Evolutionary conservation across 805 yeast species (phyloP).

Genomic region (Zygotorulaspora florentina): DNA sequence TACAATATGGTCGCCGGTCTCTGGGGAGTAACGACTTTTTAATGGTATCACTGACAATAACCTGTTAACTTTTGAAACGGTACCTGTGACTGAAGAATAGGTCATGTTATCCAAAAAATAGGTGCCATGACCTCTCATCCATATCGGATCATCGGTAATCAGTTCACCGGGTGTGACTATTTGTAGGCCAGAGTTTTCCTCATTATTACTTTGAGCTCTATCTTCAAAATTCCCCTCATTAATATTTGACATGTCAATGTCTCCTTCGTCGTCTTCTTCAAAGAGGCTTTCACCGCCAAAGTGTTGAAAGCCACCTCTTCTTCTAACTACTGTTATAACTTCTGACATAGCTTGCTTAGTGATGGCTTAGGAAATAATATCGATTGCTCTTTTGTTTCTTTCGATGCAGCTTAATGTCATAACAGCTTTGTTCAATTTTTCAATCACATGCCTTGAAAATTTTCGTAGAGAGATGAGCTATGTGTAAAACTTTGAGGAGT

Average conservation of each 20-base stretch:
- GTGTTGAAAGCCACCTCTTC: slow-evolving; percentile 27
- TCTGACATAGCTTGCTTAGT: slow-evolving; percentile 20
- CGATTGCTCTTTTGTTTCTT: neutral
- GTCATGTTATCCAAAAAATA: slow-evolving; percentile 72
- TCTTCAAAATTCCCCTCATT: slow-evolving; percentile 32
- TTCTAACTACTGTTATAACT: slow-evolving; percentile 28
- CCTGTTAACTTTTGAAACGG: slow-evolving; percentile 78
- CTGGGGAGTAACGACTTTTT: slow-evolving; percentile 85
- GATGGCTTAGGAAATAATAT: neutral
- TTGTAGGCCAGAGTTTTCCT: slow-evolving; percentile 24
- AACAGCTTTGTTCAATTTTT: slow-evolving; percentile 4
- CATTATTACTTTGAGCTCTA: slow-evolving; percentile 22
- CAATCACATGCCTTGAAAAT: slow-evolving; percentile 14
- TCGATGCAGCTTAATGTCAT: neutral
- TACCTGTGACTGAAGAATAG: slow-evolving; percentile 90
- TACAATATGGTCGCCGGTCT: slow-evolving; percentile 92
- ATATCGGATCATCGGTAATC: slow-evolving; percentile 89
- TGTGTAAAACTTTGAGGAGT: neutral
- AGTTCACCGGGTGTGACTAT: slow-evolving; percentile 94
- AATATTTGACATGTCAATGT: slow-evolving; percentile 40
- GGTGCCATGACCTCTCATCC: slow-evolving; percentile 99
- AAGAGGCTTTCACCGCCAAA: slow-evolving; percentile 11
- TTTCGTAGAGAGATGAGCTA: slow-evolving; percentile 15
- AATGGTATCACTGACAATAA: slow-evolving; percentile 81
- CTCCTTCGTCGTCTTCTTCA: slow-evolving; percentile 34